phyloP scores from a whole-genome alignment of 2,329 filamentous ascomycete genomes.

The Pseudocercospora pini-densiflorae region DNA sequence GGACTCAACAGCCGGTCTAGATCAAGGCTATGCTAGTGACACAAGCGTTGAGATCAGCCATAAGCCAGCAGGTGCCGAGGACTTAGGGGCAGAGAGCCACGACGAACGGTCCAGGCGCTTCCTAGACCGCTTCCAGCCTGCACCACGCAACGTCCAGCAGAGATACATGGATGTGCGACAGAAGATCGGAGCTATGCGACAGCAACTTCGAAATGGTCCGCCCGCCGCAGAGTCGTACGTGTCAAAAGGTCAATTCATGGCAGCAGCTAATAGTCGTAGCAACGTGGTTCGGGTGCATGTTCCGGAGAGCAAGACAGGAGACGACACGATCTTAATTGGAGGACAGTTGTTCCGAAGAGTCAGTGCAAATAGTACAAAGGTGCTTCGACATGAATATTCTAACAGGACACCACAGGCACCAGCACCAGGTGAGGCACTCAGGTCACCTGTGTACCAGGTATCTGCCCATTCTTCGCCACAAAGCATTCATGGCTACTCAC shows the following conservation, averaged over 20 bases:
- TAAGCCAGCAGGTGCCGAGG: conserved; percentile 31
- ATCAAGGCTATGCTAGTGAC: conserved; percentile 34
- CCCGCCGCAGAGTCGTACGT: conserved; percentile 16
- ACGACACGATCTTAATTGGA: conserved; percentile 22
- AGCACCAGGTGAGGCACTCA: not conserved
- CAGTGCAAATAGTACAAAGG: not conserved
- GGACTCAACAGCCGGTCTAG: conserved; percentile 22
- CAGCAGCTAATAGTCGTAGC: conserved; percentile 16
- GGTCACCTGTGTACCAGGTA: conserved; percentile 14
- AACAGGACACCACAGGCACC: conserved; percentile 11
- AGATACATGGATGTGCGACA: conserved; percentile 25
- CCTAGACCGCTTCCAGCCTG: conserved; percentile 25
- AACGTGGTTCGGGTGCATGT: conserved; percentile 25
- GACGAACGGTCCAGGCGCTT: conserved; percentile 31
- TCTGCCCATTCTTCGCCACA: conserved; percentile 11
- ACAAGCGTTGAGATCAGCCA: conserved; percentile 37
- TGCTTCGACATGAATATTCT: not conserved
- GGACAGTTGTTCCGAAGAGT: conserved; percentile 22
- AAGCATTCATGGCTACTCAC: conserved; percentile 6
- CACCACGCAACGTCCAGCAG: conserved; percentile 19
- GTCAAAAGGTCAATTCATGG: not conserved
- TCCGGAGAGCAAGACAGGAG: conserved; percentile 15
- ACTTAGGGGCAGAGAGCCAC: conserved; percentile 36
- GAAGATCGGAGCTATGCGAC: conserved; percentile 27
- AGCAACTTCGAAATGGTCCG: conserved; percentile 27